A percentile compares a stretch with the other conserved stretches of the same genome.
Evolutionary conservation across 2,329 filamentous ascomycete species (phyloP).

Genomic region (Fusarium secorum): DNA sequence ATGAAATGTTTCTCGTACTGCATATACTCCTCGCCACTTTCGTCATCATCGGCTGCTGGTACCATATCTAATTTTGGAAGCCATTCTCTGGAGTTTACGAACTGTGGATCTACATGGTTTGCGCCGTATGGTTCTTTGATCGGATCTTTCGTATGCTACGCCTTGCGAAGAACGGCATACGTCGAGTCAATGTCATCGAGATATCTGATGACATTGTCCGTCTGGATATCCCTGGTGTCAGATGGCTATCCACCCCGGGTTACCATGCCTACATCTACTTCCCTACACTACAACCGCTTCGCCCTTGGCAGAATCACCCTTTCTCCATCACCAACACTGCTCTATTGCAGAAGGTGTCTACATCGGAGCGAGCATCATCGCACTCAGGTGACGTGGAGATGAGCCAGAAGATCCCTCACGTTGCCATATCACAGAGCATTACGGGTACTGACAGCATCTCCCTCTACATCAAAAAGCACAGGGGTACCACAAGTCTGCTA

Average conservation of each 20-base stretch:
- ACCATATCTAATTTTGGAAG: background rate
- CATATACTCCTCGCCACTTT: background rate
- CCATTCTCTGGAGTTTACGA: background rate
- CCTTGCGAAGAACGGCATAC: rapidly evolving
- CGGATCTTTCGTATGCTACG: rapidly evolving
- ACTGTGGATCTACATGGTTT: background rate
- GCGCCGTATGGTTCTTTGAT: background rate
- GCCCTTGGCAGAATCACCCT: background rate
- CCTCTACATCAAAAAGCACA: background rate
- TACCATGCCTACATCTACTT: background rate
- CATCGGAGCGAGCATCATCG: background rate
- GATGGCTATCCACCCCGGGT: background rate
- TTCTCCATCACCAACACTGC: background rate
- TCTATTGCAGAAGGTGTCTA: background rate
- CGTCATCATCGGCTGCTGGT: background rate
- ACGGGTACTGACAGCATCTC: background rate
- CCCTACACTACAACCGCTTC: background rate
- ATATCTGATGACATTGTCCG: background rate
- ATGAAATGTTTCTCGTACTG: background rate
- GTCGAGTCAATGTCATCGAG: rapidly evolving
- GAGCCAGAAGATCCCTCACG: background rate
- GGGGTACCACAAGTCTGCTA: rapidly evolving
- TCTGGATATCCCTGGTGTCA: background rate
- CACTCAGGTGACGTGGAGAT: background rate
- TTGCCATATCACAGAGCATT: background rate